phyloP scores from a whole-genome alignment of 73 alveolate species.

The Tetrahymena elliotti region DNA sequence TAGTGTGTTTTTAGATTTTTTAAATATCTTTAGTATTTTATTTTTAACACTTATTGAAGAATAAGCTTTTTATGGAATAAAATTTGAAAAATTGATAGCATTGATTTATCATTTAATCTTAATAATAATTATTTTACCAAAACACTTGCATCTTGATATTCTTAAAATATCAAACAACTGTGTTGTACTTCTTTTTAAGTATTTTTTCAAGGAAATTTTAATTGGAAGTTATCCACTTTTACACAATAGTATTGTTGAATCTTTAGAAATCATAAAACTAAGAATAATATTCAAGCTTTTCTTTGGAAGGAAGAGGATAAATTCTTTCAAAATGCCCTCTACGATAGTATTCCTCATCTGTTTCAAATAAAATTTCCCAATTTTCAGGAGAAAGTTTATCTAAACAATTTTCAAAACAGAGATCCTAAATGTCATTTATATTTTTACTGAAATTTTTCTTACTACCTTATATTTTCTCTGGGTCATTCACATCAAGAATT shows the following conservation, averaged over 20 bases:
- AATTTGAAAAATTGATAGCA: no score
- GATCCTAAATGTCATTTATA: conserved; percentile 8
- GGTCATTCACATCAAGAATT: not conserved
- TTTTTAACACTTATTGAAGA: no score
- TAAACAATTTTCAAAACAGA: conserved; percentile 4
- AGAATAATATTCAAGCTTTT: conserved; percentile 13
- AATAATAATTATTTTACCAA: no score
- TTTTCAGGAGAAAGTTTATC: conserved; percentile 1
- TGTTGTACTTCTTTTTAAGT: not conserved
- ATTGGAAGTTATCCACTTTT: not conserved
- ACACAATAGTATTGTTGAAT: conserved; percentile 7
- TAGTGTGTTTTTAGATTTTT: no score
- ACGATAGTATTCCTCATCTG: conserved; percentile 24
- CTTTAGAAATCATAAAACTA: conserved; percentile 31
- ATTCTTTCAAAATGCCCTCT: conserved; percentile 23
- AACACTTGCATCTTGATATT: not conserved
- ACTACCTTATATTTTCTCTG: not conserved
- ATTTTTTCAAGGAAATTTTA: not conserved
- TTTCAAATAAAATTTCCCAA: conserved; percentile 4
- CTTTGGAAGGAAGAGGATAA: conserved; percentile 9
- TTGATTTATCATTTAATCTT: no score
- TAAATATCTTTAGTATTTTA: no score
- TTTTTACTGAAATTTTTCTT: conserved; percentile 1
- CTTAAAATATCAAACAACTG: not conserved
- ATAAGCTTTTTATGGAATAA: no score